A percentile compares a stretch with the other conserved stretches of the same genome.
Evolutionary conservation across 257 asterid genomes (phyloP).

Genomic region (Orobanche coerulescens): DNA sequence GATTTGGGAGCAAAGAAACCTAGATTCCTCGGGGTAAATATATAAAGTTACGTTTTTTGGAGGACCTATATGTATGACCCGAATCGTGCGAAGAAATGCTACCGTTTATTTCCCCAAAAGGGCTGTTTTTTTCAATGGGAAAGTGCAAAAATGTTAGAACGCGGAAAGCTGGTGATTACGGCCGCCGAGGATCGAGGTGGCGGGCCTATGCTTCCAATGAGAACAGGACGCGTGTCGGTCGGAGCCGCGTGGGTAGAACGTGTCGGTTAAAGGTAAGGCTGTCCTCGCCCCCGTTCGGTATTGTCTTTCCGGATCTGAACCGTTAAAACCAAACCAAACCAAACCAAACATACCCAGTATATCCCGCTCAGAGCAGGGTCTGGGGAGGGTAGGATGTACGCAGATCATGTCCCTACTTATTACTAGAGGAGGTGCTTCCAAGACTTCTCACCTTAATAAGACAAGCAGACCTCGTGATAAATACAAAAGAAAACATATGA

Average conservation of each 20-base stretch:
- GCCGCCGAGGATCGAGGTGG: conserved; percentile 15
- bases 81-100: background rate
- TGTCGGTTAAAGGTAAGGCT: conserved; percentile 4
- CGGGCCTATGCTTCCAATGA: background rate
- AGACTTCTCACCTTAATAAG: too few relatives aligned
- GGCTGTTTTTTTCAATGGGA: background rate
- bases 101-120: conserved; percentile 3
- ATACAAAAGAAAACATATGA: too few relatives aligned
- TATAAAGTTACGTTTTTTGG: background rate
- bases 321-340: too few relatives aligned
- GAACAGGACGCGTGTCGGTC: conserved; percentile 9
- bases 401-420: too few relatives aligned
- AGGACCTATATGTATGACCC: background rate
- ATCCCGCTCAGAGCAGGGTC: too few relatives aligned
- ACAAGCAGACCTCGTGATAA: too few relatives aligned
- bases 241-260: background rate
- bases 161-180: conserved; percentile 11
- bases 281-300: too few relatives aligned
- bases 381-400: too few relatives aligned
- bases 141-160: conserved; percentile 16
- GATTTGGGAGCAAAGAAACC: conserved; percentile 23
- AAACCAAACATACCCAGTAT: too few relatives aligned
- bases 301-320: too few relatives aligned
- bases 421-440: too few relatives aligned
- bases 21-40: conserved; percentile 11